Evolutionary conservation across 768 basidiomycete species (phyloP), one percentile per base, ranked within the genome.

Genomic region (Mycena polygramma): DNA sequence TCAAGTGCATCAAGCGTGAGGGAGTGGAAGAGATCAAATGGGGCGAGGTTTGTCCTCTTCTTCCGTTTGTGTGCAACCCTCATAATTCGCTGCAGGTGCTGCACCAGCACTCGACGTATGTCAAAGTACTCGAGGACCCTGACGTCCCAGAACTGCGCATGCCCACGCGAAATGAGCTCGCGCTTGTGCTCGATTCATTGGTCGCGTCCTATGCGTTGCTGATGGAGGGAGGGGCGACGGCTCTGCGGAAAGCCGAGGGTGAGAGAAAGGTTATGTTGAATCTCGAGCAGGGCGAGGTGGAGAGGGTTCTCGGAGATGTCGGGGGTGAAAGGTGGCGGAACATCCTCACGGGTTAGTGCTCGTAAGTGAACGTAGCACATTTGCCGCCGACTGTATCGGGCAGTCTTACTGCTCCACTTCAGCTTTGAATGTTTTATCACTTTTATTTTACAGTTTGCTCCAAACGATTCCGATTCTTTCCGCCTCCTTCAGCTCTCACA

Each of bases 1-100:
- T 97, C 30, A 92, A 93, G 75, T 95, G 94, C 76, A 87, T 94
- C 52, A 90, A 91, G 78, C 86, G 93, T 52, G 91, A 93, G 70
- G 96, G 96, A 35, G 87, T 98, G 0, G 92, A 95, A 61, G 95
- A 96, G 81, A 91, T 98, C 57, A 89, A 89, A 74, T 96, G 94
- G 94, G 86, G 87, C 35, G 92, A 94, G 72, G 93, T 96, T 62
- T 15, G 69, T 35, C 15, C 51, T 20, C 69, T 87, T 81, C 22
- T 69, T 37, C 19, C 41, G 52, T n/a, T 43, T 43, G 6, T 63
- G 24, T n/a, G 58, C 49, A 17, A 7, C 39, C 63, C 15, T 59
- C 62, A 58, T 17, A 26, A 63, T 8, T 41, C 39, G 49, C 52
- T 65, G 8, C 72, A 93, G 94, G 85, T 97, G 49, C 87, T 90